These are phyloP conservation scores for Penicillium cosmopolitanum DNA, from an alignment of 495 filamentous ascomycete species.

Conservation along the genomic window DNA sequence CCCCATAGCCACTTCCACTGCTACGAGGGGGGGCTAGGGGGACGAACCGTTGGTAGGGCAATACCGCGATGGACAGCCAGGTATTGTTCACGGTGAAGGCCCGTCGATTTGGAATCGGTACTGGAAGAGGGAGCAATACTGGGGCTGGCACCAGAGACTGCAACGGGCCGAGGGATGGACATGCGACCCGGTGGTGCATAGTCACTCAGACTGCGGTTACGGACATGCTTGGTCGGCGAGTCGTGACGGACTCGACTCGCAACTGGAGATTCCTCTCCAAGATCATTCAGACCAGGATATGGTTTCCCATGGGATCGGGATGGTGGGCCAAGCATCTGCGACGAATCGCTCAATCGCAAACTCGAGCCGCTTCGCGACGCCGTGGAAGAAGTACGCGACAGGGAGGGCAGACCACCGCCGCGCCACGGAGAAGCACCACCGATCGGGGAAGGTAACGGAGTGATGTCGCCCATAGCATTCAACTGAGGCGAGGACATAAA, in stretches of 20 bases:
- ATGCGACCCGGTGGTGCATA: conserved; percentile 75
- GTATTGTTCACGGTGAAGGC: conserved; percentile 79
- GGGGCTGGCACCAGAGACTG: conserved; percentile 60
- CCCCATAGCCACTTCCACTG: conserved; percentile 48
- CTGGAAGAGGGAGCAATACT: conserved; percentile 47
- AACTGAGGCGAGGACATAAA: conserved; percentile 70
- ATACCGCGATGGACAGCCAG: conserved; percentile 77
- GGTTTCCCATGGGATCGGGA: conserved; percentile 39
- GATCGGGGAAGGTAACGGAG: conserved; percentile 89
- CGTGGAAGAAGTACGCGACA: conserved; percentile 45
- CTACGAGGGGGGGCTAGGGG: conserved; percentile 75
- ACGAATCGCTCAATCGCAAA: conserved; percentile 45
- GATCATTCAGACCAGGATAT: conserved; percentile 41
- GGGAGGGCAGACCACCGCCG: conserved; percentile 52
- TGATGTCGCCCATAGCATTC: conserved; percentile 85
- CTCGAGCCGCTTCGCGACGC: conserved; percentile 44
- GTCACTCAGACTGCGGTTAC: conserved; percentile 86
- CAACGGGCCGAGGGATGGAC: conserved; percentile 66
- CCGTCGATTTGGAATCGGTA: conserved; percentile 48
- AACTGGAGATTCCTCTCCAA: conserved; percentile 42
- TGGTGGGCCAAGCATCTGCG: conserved; percentile 39
- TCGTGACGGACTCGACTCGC: conserved; percentile 31
- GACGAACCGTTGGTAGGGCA: conserved; percentile 56
- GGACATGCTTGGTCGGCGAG: conserved; percentile 46
- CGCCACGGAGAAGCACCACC: conserved; percentile 73